Conservation (phyloP, 495 filamentous ascomycete genomes). For the Hypoxylon subgilvum region DNA sequence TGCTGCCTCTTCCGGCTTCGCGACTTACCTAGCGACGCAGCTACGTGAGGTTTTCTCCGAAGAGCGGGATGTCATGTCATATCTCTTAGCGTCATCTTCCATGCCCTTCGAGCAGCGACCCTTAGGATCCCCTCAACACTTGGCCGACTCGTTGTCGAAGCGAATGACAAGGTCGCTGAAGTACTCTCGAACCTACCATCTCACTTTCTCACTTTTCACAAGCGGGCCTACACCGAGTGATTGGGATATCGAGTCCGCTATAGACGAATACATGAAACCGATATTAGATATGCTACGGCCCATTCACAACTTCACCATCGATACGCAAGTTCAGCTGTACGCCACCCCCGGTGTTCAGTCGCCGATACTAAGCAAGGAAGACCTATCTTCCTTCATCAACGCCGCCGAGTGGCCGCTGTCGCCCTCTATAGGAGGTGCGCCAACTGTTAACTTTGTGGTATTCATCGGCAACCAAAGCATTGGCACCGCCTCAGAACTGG, state of each 20-base stretch:
- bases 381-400: slow-evolving; percentile 93
- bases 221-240: slow-evolving; percentile 75
- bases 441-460: slow-evolving; percentile 93
- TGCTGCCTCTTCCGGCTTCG: slow-evolving; percentile 74
- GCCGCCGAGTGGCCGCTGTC: slow-evolving; percentile 96
- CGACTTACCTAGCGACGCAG: slow-evolving; percentile 78
- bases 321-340: slow-evolving; percentile 94
- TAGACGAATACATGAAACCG: slow-evolving; percentile 81
- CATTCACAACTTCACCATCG: slow-evolving; percentile 95
- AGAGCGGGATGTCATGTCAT: slow-evolving; percentile 86
- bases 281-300: slow-evolving; percentile 75
- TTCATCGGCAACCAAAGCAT: slow-evolving; percentile 70
- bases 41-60: slow-evolving; percentile 82
- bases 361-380: slow-evolving; percentile 77
- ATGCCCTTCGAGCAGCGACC: slow-evolving; percentile 56
- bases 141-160: slow-evolving; percentile 56
- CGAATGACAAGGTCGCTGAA: slow-evolving; percentile 80
- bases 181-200: slow-evolving; percentile 91
- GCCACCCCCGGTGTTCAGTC: slow-evolving; percentile 75
- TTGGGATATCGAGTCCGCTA: slow-evolving; percentile 88
- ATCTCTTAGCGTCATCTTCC: slow-evolving; percentile 72
- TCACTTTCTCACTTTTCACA: slow-evolving; percentile 94
- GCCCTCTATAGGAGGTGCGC: slow-evolving; percentile 89
- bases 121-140: slow-evolving; percentile 48
- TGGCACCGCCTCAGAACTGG: slow-evolving; percentile 45